Evolutionary conservation across 805 yeast genomes (phyloP).

Genomic region (Clavispora santaluciae): DNA sequence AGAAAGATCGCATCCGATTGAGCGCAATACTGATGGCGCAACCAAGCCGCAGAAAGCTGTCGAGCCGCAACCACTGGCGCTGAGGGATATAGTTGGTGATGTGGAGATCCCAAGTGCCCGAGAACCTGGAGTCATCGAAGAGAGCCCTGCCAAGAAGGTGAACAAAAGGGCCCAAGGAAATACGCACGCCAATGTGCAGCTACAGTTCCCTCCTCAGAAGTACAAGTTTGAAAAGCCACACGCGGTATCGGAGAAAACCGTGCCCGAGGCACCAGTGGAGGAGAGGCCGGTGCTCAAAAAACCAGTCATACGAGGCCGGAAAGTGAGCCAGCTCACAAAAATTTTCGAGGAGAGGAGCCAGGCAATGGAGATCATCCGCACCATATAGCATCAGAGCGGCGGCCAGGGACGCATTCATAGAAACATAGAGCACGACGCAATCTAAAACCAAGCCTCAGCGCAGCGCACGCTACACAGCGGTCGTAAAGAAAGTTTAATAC

Average conservation of each 20-base stretch:
- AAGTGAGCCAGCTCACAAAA: conserved; percentile 59
- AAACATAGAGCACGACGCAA: no score
- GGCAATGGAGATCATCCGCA: conserved; percentile 30
- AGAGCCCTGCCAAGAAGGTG: neutral
- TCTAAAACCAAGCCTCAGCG: no score
- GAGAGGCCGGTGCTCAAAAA: conserved; percentile 14
- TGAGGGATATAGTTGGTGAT: no score
- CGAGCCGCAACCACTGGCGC: no score
- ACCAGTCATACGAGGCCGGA: conserved; percentile 49
- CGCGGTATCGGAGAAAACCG: neutral
- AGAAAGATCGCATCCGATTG: no score
- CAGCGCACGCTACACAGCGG: no score
- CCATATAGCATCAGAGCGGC: conserved; percentile 2
- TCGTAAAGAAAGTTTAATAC: conserved; percentile 5
- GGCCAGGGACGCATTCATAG: neutral
- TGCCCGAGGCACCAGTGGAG: neutral
- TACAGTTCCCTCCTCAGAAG: conserved; percentile 37
- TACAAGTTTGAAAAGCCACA: conserved; percentile 21
- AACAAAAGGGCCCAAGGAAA: neutral
- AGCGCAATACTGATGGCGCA: no score
- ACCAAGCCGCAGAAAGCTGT: neutral
- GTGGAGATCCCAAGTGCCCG: no score
- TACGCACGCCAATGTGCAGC: conserved; percentile 13
- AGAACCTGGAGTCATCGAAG: neutral
- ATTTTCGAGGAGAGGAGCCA: conserved; percentile 56